These are phyloP conservation scores for Malus sieversii DNA, from an alignment of 306 rosid species.

Conservation along the genomic window DNA sequence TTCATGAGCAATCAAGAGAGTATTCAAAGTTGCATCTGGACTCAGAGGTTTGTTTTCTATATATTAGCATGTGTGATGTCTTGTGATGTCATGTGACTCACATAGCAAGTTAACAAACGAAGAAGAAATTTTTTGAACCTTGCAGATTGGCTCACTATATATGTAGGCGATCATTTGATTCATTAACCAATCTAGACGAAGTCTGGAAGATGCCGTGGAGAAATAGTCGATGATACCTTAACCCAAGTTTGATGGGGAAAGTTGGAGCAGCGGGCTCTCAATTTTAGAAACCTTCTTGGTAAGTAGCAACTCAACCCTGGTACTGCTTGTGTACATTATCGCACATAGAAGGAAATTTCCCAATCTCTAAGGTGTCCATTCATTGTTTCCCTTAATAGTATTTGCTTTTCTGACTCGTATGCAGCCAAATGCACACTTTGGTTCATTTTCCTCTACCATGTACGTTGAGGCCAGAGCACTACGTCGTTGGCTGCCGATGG, in stretches of 20 bases:
- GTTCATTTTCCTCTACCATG: too few species aligned
- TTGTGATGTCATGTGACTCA: not conserved
- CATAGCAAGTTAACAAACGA: not conserved
- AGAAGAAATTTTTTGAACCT: too few species aligned
- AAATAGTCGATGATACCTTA: constrained; percentile 48
- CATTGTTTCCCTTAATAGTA: too few species aligned
- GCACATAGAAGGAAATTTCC: not conserved
- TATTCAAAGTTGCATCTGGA: too few species aligned
- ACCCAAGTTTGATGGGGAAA: constrained; percentile 65
- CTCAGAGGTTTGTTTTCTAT: too few species aligned
- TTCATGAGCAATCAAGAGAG: too few species aligned
- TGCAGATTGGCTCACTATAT: not conserved
- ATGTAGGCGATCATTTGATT: constrained; percentile 6
- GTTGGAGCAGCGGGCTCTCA: constrained; percentile 56
- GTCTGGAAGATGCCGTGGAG: constrained; percentile 56
- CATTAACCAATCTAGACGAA: constrained; percentile 7
- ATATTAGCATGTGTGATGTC: too few species aligned
- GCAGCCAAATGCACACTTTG: too few species aligned
- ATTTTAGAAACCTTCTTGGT: constrained; percentile 47
- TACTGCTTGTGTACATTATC: constrained; percentile 20
- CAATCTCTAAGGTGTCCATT: too few species aligned
- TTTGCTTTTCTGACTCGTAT: too few species aligned
- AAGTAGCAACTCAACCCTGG: constrained; percentile 73
- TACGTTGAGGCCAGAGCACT: too few species aligned
- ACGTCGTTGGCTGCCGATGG: too few species aligned